Percentiles rank a stretch among this genome's conserved stretches.
These are phyloP conservation scores for Boletus rufocinnamomeus DNA, from an alignment of 768 basidiomycete species.

Conservation along the genomic window DNA sequence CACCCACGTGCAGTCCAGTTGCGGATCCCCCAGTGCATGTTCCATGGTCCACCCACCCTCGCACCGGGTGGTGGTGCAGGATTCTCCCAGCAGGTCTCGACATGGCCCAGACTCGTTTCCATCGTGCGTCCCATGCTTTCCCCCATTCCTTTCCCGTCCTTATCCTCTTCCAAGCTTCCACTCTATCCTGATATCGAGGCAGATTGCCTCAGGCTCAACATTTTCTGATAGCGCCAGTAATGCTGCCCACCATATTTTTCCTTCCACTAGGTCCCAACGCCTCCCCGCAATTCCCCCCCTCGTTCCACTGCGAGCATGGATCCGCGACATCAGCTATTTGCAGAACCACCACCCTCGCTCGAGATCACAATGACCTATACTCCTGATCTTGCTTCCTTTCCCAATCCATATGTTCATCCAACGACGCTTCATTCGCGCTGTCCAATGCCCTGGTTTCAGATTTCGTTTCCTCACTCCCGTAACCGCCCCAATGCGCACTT, in stretches of 20 bases:
- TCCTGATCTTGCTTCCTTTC: not conserved
- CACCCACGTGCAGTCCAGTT: too few relatives aligned
- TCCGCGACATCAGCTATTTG: constrained; percentile 7
- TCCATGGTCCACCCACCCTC: too few relatives aligned
- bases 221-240: not conserved
- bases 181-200: constrained; percentile 16
- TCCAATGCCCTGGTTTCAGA: too few relatives aligned
- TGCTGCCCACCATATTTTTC: not conserved
- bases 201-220: not conserved
- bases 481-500: too few relatives aligned
- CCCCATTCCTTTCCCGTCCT: constrained; percentile 2
- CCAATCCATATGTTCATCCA: too few relatives aligned
- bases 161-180: constrained; percentile 23
- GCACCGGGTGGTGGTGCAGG: too few relatives aligned
- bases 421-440: too few relatives aligned
- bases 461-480: too few relatives aligned
- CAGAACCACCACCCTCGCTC: constrained; percentile 6
- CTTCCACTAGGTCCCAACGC: constrained; percentile 1
- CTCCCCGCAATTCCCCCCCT: not conserved
- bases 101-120: constrained; percentile 28
- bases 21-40: too few relatives aligned
- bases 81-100: constrained; percentile 1
- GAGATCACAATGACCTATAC: constrained; percentile 3
- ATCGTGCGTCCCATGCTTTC: constrained; percentile 19
- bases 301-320: constrained; percentile 1